These are phyloP conservation scores for Picea abies DNA, from an alignment of 83 land plant genomes.

Conservation along the genomic window DNA sequence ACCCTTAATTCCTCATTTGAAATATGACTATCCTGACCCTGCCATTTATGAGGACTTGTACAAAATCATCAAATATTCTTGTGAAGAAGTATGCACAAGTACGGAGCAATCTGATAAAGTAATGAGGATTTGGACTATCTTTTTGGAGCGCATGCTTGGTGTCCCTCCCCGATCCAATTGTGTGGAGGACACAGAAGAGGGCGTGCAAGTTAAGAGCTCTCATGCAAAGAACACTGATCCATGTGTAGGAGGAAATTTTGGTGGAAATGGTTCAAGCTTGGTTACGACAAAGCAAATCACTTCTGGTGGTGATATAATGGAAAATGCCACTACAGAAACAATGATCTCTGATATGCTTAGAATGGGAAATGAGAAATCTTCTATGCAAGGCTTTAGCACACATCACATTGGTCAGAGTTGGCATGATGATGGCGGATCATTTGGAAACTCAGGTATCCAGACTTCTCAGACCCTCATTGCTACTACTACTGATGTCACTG, in stretches of 20 bases:
- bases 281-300: constrained; percentile 25
- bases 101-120: constrained; percentile 62
- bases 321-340: constrained; percentile 12
- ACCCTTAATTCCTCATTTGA: constrained; percentile 45
- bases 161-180: constrained; percentile 43
- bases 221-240: constrained; percentile 18
- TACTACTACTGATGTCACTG: constrained; percentile 29
- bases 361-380: constrained; percentile 30
- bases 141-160: constrained; percentile 61
- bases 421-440: constrained; percentile 17
- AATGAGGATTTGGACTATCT: constrained; percentile 58
- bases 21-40: constrained; percentile 43
- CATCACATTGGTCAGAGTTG: constrained; percentile 22
- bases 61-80: constrained; percentile 62
- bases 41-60: constrained; percentile 63
- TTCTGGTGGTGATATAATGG: constrained; percentile 24
- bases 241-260: constrained; percentile 29
- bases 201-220: constrained; percentile 19
- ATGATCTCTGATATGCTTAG: constrained; percentile 16
- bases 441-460: neutral
- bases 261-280: constrained; percentile 25
- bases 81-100: constrained; percentile 53
- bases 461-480: constrained; percentile 6
- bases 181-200: constrained; percentile 59
- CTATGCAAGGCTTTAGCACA: constrained; percentile 39